Evolutionary conservation across 108 stramenopile species (phyloP).

Genomic region (Stephanodiscus triporus): DNA sequence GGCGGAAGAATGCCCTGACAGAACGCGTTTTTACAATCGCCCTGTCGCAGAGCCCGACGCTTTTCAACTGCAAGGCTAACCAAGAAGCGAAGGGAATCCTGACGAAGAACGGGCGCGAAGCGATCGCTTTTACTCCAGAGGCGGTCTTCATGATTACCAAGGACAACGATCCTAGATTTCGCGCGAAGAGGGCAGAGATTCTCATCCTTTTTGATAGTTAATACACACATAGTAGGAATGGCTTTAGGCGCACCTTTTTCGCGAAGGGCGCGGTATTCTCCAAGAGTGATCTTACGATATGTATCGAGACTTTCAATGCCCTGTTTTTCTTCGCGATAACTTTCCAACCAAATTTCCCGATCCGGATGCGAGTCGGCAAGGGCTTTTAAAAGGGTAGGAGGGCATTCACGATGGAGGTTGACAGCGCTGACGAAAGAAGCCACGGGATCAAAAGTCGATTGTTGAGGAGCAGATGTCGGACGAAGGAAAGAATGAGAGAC

Average conservation of each 20-base stretch:
- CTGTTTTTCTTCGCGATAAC: conserved; percentile 5
- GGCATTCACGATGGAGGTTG: too few species aligned
- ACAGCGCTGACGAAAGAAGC: too few species aligned
- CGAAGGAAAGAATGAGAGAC: too few species aligned
- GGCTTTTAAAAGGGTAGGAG: too few species aligned
- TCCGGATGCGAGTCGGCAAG: neutral
- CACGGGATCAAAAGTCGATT: too few species aligned
- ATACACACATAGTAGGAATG: conserved; percentile 3
- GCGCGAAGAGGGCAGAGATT: conserved; percentile 4
- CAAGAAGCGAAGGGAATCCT: too few species aligned
- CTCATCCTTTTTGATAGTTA: neutral
- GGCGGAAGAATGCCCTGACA: conserved; percentile 18
- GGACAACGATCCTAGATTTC: conserved; percentile 22
- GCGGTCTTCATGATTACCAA: conserved; percentile 25
- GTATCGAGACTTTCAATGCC: neutral
- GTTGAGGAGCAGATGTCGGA: too few species aligned
- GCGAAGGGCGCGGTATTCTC: conserved; percentile 6
- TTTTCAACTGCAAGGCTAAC: too few species aligned
- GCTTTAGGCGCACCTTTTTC: conserved; percentile 8
- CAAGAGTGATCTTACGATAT: neutral
- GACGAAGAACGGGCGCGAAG: too few species aligned
- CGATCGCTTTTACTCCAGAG: conserved; percentile 18
- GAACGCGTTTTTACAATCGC: conserved; percentile 34
- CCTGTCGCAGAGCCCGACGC: conserved; percentile 4
- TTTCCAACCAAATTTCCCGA: conserved; percentile 1